These are phyloP conservation scores for Candolleomyces efflorescens DNA, from an alignment of 768 basidiomycete species.

Conservation along the genomic window DNA sequence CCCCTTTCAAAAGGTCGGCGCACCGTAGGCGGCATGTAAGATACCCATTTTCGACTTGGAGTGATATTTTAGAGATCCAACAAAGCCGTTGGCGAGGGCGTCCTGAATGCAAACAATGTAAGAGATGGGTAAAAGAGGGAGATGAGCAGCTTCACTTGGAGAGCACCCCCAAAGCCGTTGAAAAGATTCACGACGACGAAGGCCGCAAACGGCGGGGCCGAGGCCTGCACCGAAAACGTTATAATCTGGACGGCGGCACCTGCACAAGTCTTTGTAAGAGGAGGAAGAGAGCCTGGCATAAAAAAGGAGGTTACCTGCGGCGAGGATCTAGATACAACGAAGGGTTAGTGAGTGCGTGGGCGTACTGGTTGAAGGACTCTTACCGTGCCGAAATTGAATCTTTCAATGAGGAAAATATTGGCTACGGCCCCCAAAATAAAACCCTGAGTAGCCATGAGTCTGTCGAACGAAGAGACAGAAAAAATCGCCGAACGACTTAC, in stretches of 20 bases:
- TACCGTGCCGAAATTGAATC: conserved; percentile 42
- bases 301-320: conserved; percentile 8
- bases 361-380: background rate
- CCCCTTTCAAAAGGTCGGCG: background rate
- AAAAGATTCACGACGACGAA: conserved; percentile 46
- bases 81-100: conserved; percentile 68
- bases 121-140: background rate
- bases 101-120: conserved; percentile 35
- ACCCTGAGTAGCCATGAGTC: conserved; percentile 24
- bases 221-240: conserved; percentile 49
- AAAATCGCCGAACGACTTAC: conserved; percentile 23
- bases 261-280: conserved; percentile 12
- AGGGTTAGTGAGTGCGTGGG: background rate
- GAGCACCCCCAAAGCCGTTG: conserved; percentile 38
- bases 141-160: conserved; percentile 33
- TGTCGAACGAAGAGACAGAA: background rate
- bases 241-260: conserved; percentile 49
- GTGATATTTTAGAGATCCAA: conserved; percentile 53
- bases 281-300: background rate
- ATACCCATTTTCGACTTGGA: conserved; percentile 65
- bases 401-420: conserved; percentile 35
- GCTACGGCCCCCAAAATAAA: conserved; percentile 34
- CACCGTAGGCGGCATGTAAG: conserved; percentile 62
- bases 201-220: conserved; percentile 61
- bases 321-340: background rate